Evolutionary conservation across 176 grass and related monocot species (phyloP).

Genomic region (Juncus inflexus): DNA sequence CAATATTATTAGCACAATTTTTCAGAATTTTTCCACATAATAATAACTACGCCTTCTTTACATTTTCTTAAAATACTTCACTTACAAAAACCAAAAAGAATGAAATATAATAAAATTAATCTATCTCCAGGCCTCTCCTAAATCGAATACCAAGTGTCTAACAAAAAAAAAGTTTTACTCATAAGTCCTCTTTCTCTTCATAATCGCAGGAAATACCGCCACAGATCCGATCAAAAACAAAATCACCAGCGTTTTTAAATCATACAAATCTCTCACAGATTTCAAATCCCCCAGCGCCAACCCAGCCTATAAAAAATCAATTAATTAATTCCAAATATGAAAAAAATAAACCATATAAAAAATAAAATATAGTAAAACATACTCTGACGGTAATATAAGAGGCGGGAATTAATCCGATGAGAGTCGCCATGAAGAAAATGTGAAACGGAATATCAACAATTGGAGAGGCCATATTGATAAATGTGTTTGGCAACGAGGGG

Average conservation of each 20-base stretch:
- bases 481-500: conserved; percentile 93
- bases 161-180: conserved; percentile 38
- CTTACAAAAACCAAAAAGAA: conserved; percentile 1
- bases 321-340: neutral
- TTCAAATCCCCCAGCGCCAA: conserved; percentile 77
- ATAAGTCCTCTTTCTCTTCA: conserved; percentile 88
- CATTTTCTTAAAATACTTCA: too few relatives aligned
- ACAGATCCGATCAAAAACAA: conserved; percentile 83
- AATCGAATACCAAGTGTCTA: conserved; percentile 10
- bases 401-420: conserved; percentile 82
- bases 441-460: conserved; percentile 99
- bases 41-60: too few relatives aligned
- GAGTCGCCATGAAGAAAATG: conserved; percentile 92
- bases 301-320: conserved; percentile 59
- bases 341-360: conserved; percentile 7
- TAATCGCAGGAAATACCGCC: conserved; percentile 68
- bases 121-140: conserved; percentile 12
- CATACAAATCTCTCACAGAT: conserved; percentile 82
- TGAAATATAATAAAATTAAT: neutral
- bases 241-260: conserved; percentile 85
- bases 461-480: conserved; percentile 97
- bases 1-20: too few relatives aligned
- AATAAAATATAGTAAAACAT: conserved; percentile 33
- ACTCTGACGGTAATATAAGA: conserved; percentile 97
- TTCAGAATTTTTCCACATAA: too few relatives aligned